Conservation (phyloP, 805 yeast species). For the Starmerella bombi region DNA sequence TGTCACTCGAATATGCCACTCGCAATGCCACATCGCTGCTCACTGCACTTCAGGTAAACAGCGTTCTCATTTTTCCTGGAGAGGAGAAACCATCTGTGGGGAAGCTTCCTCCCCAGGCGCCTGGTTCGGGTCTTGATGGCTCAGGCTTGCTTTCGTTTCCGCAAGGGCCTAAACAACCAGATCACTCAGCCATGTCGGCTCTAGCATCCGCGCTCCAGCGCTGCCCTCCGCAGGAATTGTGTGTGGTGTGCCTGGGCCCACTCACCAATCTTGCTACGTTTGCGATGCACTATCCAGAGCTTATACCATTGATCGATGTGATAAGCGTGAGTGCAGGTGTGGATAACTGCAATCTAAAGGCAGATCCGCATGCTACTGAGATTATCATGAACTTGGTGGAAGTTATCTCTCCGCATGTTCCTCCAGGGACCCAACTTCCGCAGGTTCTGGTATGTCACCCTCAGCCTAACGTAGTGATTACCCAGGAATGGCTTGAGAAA, state of each 20-base stretch:
- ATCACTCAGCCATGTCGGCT: conserved; percentile 31
- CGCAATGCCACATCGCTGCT: conserved; percentile 53
- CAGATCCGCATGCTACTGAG: conserved; percentile 67
- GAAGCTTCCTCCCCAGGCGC: conserved; percentile 47
- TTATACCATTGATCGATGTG: conserved; percentile 36
- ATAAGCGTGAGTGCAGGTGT: conserved; percentile 69
- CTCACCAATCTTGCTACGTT: conserved; percentile 57
- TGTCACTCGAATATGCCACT: conserved; percentile 51
- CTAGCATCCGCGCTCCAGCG: conserved; percentile 34
- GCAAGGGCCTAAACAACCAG: conserved; percentile 24
- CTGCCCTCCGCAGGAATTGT: conserved; percentile 35
- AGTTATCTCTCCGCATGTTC: conserved; percentile 28
- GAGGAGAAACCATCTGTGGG: conserved; percentile 36
- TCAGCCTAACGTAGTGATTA: conserved; percentile 40
- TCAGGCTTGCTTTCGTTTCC: conserved; percentile 45
- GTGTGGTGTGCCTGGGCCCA: conserved; percentile 64
- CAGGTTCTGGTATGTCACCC: conserved; percentile 13
- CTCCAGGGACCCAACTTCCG: conserved; percentile 16
- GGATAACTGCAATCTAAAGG: conserved; percentile 57
- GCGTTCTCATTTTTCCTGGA: conserved; percentile 57
- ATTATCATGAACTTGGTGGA: conserved; percentile 37
- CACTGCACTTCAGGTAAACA: conserved; percentile 38
- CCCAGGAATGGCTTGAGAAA: conserved; percentile 29
- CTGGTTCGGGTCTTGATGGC: conserved; percentile 79
- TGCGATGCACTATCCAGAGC: conserved; percentile 41